Evolutionary conservation across 139 green algal genomes (phyloP).

Genomic region (Chlamydomonas sp.): DNA sequence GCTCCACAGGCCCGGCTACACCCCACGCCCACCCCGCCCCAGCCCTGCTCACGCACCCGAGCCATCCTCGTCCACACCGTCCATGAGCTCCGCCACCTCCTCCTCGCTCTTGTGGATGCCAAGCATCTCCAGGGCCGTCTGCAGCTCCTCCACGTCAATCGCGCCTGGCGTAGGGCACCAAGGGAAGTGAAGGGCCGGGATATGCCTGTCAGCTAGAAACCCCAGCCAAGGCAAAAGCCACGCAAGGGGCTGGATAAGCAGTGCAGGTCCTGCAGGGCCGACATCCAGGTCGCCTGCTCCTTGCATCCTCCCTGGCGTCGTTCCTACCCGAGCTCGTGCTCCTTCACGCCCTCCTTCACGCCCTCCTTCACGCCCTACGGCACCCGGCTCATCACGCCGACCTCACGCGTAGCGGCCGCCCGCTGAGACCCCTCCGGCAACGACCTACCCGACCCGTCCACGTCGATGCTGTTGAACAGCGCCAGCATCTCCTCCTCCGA

Average conservation of each 20-base stretch:
- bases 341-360: background rate
- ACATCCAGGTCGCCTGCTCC: background rate
- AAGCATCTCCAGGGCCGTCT: conserved; percentile 53
- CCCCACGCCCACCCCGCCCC: background rate
- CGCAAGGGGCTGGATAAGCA: background rate
- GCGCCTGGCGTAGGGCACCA: conserved; percentile 29
- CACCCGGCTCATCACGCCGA: background rate
- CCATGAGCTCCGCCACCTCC: conserved; percentile 62
- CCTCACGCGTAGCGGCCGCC: background rate
- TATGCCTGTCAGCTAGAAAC: background rate
- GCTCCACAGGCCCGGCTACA: background rate
- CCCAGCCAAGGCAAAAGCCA: background rate
- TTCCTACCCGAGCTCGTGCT: background rate
- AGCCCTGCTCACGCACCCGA: conserved; percentile 18
- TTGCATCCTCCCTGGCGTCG: background rate
- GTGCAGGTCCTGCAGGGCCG: background rate
- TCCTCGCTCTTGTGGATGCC: conserved; percentile 48
- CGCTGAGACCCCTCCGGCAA: background rate
- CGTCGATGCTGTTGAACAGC: conserved; percentile 58
- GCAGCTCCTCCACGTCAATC: conserved; percentile 63
- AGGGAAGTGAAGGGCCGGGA: background rate
- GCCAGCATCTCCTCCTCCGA: conserved; percentile 53
- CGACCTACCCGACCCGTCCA: conserved; percentile 48
- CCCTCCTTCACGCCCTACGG: background rate
- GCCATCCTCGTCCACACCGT: conserved; percentile 60